Percentiles rank a stretch among this genome's conserved stretches.
These are phyloP conservation scores for Aspergillus diversus DNA, from an alignment of 495 filamentous ascomycete species.

Conservation along the genomic window DNA sequence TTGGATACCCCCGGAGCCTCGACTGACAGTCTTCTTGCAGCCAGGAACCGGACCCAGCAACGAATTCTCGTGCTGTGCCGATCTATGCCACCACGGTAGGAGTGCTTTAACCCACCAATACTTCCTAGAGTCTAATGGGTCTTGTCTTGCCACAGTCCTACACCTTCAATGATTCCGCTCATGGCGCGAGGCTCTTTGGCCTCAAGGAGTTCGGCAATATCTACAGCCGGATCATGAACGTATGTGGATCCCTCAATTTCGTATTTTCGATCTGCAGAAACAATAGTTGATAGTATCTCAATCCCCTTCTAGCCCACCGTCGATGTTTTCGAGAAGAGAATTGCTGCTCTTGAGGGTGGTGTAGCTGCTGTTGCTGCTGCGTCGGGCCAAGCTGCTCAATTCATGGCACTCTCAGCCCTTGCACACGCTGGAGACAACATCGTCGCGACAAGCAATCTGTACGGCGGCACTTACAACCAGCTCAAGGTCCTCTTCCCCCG, in stretches of 20 bases:
- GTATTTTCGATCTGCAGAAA: neutral
- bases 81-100: conserved; percentile 92
- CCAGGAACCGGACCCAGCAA: conserved; percentile 80
- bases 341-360: conserved; percentile 94
- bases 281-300: neutral
- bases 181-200: conserved; percentile 93
- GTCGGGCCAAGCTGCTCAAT: conserved; percentile 93
- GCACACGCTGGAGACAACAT: conserved; percentile 92
- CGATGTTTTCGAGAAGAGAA: conserved; percentile 96
- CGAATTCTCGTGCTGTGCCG: conserved; percentile 89
- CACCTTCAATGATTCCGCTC: conserved; percentile 95
- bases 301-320: conserved; percentile 72
- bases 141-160: conserved; percentile 63
- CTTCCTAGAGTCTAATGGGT: neutral
- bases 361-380: conserved; percentile 86
- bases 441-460: conserved; percentile 87
- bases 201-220: conserved; percentile 99
- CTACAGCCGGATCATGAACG: conserved; percentile 97
- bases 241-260: conserved; percentile 30
- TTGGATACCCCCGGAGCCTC: neutral
- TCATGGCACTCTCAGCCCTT: conserved; percentile 86
- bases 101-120: conserved; percentile 10
- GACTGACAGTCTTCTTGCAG: conserved; percentile 44
- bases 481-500: conserved; percentile 91
- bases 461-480: conserved; percentile 98